Conservation (phyloP, 2,329 filamentous ascomycete species). For the Neoarthrinium moseri region DNA sequence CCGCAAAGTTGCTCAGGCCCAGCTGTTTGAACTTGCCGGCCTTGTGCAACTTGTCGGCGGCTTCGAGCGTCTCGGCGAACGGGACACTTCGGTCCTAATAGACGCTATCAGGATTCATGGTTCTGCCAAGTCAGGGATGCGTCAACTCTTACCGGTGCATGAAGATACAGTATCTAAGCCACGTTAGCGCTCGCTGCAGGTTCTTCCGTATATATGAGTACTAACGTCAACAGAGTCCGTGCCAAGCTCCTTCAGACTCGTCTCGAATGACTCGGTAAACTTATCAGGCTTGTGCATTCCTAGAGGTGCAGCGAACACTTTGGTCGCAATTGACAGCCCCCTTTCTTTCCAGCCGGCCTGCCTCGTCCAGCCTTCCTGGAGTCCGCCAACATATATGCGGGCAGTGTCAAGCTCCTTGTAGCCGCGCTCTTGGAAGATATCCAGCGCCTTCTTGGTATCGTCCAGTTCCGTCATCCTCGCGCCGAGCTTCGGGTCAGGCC, state of each 20-base stretch:
- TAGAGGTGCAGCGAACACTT: slow-evolving; percentile 63
- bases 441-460: slow-evolving; percentile 68
- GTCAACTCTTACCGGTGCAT: too few relatives aligned
- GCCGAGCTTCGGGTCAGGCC: too few relatives aligned
- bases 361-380: slow-evolving; percentile 76
- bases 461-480: too few relatives aligned
- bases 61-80: slow-evolving; percentile 77
- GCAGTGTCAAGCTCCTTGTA: slow-evolving; percentile 87
- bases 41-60: slow-evolving; percentile 78
- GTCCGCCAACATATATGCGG: slow-evolving; percentile 66
- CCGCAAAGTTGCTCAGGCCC: slow-evolving; percentile 80
- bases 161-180: too few relatives aligned
- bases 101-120: too few relatives aligned
- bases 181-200: too few relatives aligned
- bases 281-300: slow-evolving; percentile 63
- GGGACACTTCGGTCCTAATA: slow-evolving; percentile 66
- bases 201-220: too few relatives aligned
- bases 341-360: slow-evolving; percentile 76
- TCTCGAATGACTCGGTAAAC: slow-evolving; percentile 64
- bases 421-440: slow-evolving; percentile 71
- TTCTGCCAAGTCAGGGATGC: too few relatives aligned
- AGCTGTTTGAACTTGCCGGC: slow-evolving; percentile 80
- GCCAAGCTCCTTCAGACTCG: slow-evolving; percentile 68
- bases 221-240: slow-evolving; percentile 76
- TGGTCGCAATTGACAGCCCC: slow-evolving; percentile 76